These are phyloP conservation scores for Gryganskiella cystojenkinii DNA, from an alignment of 192 early-diverging fungal genomes.

Conservation along the genomic window DNA sequence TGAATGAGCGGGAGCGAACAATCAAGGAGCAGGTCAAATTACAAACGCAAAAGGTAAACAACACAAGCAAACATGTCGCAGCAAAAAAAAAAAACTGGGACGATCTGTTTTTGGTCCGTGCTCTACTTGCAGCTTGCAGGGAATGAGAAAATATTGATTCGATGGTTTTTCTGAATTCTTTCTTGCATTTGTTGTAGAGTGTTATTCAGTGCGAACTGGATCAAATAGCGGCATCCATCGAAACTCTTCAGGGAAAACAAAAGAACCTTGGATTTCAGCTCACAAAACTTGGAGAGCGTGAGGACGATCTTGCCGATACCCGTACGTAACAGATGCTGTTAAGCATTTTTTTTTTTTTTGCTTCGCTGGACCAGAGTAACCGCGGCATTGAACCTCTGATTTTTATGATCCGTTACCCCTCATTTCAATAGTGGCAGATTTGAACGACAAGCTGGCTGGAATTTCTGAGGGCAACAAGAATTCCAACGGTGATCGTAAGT, in stretches of 20 bases:
- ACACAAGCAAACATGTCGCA: too few relatives aligned
- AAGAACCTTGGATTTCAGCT: conserved; percentile 56
- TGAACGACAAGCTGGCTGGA: conserved; percentile 57
- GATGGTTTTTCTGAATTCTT: too few relatives aligned
- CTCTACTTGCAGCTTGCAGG: not conserved
- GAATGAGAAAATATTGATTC: too few relatives aligned
- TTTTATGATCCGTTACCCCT: too few relatives aligned
- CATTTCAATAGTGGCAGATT: conserved; percentile 62
- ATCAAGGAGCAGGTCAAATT: conserved; percentile 64
- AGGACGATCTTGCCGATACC: conserved; percentile 53
- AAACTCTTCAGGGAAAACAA: conserved; percentile 58
- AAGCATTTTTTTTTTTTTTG: not conserved
- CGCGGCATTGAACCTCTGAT: too few relatives aligned
- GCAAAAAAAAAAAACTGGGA: not conserved
- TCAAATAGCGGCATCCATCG: conserved; percentile 62
- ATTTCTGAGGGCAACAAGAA: conserved; percentile 44
- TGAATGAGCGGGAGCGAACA: conserved; percentile 62
- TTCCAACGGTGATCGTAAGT: conserved; percentile 42
- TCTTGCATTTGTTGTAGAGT: too few relatives aligned
- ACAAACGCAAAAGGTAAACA: conserved; percentile 60
- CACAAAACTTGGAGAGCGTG: conserved; percentile 55
- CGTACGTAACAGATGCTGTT: conserved; percentile 17
- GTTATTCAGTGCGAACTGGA: conserved; percentile 56
- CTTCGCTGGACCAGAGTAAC: too few relatives aligned
- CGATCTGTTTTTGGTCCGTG: not conserved